Conservation (phyloP, 768 basidiomycete genomes). For the Tylopilus vinaceipallidus region DNA sequence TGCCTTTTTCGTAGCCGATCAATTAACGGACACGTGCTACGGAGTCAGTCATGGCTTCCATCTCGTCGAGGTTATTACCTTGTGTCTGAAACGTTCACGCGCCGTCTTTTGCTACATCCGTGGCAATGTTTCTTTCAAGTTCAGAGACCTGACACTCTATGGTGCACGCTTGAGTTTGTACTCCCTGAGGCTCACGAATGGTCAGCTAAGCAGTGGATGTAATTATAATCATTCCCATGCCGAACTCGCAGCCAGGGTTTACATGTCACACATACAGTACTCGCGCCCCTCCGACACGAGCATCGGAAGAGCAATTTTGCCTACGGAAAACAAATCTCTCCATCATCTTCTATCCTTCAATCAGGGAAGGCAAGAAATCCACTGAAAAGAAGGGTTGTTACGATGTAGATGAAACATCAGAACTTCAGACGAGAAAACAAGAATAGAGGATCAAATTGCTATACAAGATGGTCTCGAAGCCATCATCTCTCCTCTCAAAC, state of each 20-base stretch:
- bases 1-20: conserved; percentile 33
- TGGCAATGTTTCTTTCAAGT: too few relatives aligned
- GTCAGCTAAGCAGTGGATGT: too few relatives aligned
- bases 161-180: too few relatives aligned
- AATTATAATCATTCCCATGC: conserved; percentile 4
- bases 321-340: neutral
- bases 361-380: neutral
- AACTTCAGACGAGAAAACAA: neutral
- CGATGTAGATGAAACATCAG: neutral
- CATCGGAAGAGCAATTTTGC: neutral
- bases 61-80: too few relatives aligned
- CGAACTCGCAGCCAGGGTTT: neutral
- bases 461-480: neutral
- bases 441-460: too few relatives aligned
- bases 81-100: too few relatives aligned
- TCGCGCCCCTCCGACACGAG: neutral
- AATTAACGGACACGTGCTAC: conserved; percentile 21
- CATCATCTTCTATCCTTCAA: neutral
- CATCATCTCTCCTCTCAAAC: neutral
- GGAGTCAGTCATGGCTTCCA: conserved; percentile 4
- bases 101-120: too few relatives aligned
- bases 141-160: too few relatives aligned
- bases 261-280: conserved; percentile 4
- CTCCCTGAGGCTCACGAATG: too few relatives aligned
- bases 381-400: neutral